Evolutionary conservation across 495 filamentous ascomycete species (phyloP), one percentile per base, ranked within the genome.

Genomic region (Hypoxylon rickii): DNA sequence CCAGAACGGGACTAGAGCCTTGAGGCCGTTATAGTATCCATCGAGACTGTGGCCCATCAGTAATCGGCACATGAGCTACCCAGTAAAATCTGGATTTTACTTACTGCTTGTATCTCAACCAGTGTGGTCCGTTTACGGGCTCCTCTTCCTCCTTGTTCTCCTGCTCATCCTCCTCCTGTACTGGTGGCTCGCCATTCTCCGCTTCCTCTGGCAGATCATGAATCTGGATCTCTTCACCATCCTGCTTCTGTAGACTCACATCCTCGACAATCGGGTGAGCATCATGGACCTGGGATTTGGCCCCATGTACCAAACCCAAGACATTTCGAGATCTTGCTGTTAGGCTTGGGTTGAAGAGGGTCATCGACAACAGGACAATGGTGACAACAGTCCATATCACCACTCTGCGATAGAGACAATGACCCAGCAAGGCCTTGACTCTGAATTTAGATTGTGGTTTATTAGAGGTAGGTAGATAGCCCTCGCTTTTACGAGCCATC

Each of bases 11-110:
- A 90, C 85, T 44, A 96, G 66, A 1, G 81, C 81, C 44, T 82
- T 78, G 19, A 96, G 74, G 0, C 92, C 92, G 17, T 87, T 87
- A 69, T 92, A 87, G 69, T 92, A 96, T 36, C 90, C 81, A 58
- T 83, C 83, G 38, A 96, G 72, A 34, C 76, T 79, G 26, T 13
- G 1, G 2, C 24, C 56, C 7, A 41, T 33, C 19, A 55, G 61
- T 57, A 63, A 41, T 34, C 51, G 33, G 21, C 16, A 37, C 39
- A 15, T 7, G 7, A 8, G 24, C 44, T 10, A n/a, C 13, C 2
- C 2, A 17, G 16, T 19, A 4, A 26, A 17, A 4, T 34, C 6
- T 7, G 6, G 18, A 2, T 32, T 15, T 1, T 2, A 71, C 75
- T 72, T 56, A 79, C 76, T 76, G 73, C 26, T 57, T 65, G 40